Evolutionary conservation across 2,329 filamentous ascomycete genomes (phyloP).

Genomic region (Leptographium lundbergii): DNA sequence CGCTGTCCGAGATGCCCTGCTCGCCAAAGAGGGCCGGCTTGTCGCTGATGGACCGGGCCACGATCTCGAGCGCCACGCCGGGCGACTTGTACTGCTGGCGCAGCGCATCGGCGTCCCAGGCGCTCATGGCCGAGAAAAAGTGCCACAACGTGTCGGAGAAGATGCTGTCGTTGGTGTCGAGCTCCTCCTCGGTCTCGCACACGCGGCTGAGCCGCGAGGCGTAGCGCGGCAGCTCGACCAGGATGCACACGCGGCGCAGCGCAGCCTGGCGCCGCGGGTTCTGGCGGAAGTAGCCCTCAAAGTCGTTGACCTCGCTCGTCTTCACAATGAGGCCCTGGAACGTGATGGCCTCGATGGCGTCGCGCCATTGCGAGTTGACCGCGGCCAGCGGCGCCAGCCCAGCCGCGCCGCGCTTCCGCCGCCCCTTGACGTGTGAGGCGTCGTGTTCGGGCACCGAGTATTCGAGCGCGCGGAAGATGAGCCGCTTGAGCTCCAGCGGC

Average conservation of each 20-base stretch:
- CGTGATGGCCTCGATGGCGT: constrained; percentile 14
- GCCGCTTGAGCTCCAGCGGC: constrained; percentile 7
- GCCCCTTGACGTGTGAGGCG: not conserved
- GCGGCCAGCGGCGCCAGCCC: constrained; percentile 11
- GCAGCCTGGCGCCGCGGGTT: constrained; percentile 11
- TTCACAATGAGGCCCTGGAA: constrained; percentile 14
- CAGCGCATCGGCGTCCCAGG: constrained; percentile 12
- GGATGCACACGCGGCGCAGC: constrained; percentile 13
- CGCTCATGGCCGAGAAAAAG: constrained; percentile 14
- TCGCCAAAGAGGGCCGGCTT: constrained; percentile 4
- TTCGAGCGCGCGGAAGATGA: constrained; percentile 7
- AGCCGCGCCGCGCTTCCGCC: not conserved
- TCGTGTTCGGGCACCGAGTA: not conserved
- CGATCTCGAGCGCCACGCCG: constrained; percentile 15
- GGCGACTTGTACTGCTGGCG: constrained; percentile 1
- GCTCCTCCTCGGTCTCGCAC: constrained; percentile 15
- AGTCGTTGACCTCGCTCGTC: constrained; percentile 10
- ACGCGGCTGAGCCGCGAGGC: constrained; percentile 7
- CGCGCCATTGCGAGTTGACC: constrained; percentile 17
- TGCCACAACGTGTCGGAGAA: constrained; percentile 15
- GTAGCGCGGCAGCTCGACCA: constrained; percentile 15
- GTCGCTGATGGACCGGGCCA: constrained; percentile 13
- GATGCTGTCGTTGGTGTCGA: constrained; percentile 15
- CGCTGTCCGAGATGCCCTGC: constrained; percentile 1
- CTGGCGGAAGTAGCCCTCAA: constrained; percentile 13